phyloP scores from a whole-genome alignment of 169 alveolate species.

The Eimeria nieschulzi region DNA sequence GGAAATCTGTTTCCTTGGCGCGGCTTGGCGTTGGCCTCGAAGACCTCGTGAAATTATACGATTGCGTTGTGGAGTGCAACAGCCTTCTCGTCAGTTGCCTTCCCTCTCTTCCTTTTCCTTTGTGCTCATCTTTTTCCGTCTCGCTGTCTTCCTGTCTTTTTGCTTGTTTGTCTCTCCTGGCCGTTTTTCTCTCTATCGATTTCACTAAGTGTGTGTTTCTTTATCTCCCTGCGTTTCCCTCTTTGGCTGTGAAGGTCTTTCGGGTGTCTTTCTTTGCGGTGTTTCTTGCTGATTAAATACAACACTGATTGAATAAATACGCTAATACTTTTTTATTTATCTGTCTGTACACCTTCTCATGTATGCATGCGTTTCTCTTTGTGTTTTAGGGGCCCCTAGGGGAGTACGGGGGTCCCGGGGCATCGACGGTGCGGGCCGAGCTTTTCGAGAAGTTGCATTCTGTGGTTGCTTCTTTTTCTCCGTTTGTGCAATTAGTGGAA shows the following conservation, averaged over 20 bases:
- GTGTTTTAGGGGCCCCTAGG: background rate
- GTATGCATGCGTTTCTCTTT: background rate
- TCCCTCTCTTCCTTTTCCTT: background rate
- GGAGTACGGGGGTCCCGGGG: conserved; percentile 43
- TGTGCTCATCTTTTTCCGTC: background rate
- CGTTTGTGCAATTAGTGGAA: conserved; percentile 91
- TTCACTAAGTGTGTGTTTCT: no score
- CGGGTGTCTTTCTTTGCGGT: background rate
- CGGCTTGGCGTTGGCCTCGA: conserved; percentile 50
- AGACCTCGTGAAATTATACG: conserved; percentile 70
- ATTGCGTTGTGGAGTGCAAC: conserved; percentile 77
- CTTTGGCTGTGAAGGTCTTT: no score
- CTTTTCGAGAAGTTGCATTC: background rate
- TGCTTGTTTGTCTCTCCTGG: no score
- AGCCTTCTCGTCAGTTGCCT: conserved; percentile 19
- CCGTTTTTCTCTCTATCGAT: no score
- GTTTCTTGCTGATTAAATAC: background rate
- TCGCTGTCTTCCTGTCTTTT: background rate
- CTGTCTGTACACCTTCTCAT: background rate
- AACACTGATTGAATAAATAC: background rate
- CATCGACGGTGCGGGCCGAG: conserved; percentile 9
- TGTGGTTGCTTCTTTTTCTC: conserved; percentile 84
- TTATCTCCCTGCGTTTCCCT: no score
- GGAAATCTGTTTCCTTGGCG: background rate
- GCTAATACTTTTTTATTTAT: background rate